Evolutionary conservation across 176 grass and related monocot species (phyloP), one percentile per base, ranked within the genome.

Genomic region (Panicum miliaceum): DNA sequence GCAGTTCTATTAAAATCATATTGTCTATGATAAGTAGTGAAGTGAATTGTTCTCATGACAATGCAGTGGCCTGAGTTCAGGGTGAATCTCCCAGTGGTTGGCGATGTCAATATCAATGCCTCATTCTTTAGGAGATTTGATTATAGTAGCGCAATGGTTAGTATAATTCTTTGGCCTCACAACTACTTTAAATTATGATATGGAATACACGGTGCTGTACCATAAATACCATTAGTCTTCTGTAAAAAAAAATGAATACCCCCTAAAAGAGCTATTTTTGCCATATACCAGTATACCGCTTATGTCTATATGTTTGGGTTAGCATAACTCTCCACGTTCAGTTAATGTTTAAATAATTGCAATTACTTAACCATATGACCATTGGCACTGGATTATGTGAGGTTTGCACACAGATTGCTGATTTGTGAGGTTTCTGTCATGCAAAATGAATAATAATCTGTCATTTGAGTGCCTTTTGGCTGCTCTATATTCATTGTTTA

Each of bases 1-100:
- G 42, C 57, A 80, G 46, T 80, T 70, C n/a, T 47, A 80, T 65
- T 74, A 69, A 62, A 40, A 58, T 12, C 22, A 10, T 73, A 15
- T 78, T 86, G 14, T 48, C 1, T 78, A 64, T 86, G 20, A 64
- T 78, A 52, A 51, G 13, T 85, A 26, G 77, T 29, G 42, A 69
- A 88, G 43, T 81, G 40, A 76, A 70, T 52, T 70, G 16, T 41
- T 57, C 34, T 86, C 26, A 72, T 83, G 80, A 77, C 26, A 75
- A 81, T 89, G 91, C 92, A 98, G 96, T 95, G 85, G 92, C 91
- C 96, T 78, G 93, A 93, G 73, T 93, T 98, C 80, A 87, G 80
- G 45, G 74, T 90, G 45, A 89, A 89, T 75, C 76, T 98, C 62
- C 96, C 93, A 22, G 61, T 57, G 64, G 82, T 86, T 74, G 96